These are phyloP conservation scores for Penicillium tannophilum DNA, from an alignment of 495 filamentous ascomycete species.

Conservation along the genomic window DNA sequence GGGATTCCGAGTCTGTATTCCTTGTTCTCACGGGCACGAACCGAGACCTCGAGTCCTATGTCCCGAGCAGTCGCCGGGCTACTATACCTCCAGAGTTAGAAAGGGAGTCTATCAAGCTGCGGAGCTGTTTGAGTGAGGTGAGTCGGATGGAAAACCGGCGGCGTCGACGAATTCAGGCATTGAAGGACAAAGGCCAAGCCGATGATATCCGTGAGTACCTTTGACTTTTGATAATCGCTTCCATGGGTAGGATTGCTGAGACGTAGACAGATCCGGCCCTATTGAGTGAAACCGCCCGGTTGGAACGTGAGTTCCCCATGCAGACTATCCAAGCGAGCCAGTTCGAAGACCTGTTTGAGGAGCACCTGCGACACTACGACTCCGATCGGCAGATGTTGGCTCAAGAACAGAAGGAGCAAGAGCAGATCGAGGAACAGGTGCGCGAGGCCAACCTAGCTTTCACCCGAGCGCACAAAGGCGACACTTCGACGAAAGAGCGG, in stretches of 20 bases:
- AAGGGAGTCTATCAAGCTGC: conserved; percentile 69
- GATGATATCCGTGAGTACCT: conserved; percentile 80
- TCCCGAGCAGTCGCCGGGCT: conserved; percentile 79
- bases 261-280: conserved; percentile 61
- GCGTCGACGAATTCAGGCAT: conserved; percentile 69
- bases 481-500: conserved; percentile 72
- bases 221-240: neutral
- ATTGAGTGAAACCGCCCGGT: conserved; percentile 74
- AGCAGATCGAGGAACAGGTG: conserved; percentile 66
- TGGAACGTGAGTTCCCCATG: conserved; percentile 85
- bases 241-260: neutral
- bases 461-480: conserved; percentile 65
- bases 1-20: conserved; percentile 72
- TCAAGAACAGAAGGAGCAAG: conserved; percentile 75
- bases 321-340: conserved; percentile 80
- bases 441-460: conserved; percentile 79
- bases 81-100: conserved; percentile 80
- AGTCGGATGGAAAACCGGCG: conserved; percentile 76
- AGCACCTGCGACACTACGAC: conserved; percentile 78
- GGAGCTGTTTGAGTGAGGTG: conserved; percentile 80
- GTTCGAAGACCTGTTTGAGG: conserved; percentile 89
- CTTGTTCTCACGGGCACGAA: conserved; percentile 75
- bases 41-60: conserved; percentile 79
- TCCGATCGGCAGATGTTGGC: conserved; percentile 68
- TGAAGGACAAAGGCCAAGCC: conserved; percentile 74